Evolutionary conservation across 345 rosid genomes (phyloP).

Genomic region (Erysimum cheiranthoides): DNA sequence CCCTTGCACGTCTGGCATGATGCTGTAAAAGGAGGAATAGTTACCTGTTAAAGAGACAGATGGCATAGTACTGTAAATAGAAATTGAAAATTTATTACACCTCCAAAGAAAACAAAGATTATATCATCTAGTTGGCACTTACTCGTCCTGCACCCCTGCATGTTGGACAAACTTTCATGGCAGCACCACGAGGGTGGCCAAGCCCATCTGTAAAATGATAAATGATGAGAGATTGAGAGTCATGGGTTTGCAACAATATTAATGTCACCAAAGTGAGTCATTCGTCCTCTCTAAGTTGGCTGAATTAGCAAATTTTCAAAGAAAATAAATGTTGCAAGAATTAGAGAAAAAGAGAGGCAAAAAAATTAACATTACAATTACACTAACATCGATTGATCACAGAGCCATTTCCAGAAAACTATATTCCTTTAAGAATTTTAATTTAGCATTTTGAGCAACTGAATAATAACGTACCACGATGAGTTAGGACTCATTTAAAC

Average conservation of each 20-base stretch:
- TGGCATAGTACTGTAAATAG: constrained; percentile 29
- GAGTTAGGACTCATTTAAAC: constrained; percentile 18
- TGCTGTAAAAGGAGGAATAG: constrained; percentile 92
- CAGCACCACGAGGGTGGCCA: constrained; percentile 74
- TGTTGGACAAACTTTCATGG: constrained; percentile 63
- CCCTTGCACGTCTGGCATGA: constrained; percentile 82
- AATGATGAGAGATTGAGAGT: constrained; percentile 23
- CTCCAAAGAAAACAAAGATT: constrained; percentile 21
- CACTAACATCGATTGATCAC: constrained; percentile 1
- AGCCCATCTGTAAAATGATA: constrained; percentile 66
- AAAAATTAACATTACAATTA: neutral
- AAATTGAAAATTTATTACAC: neutral
- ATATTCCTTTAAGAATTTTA: neutral
- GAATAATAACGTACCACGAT: constrained; percentile 18
- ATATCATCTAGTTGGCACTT: constrained; percentile 50
- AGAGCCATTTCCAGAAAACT: constrained; percentile 22
- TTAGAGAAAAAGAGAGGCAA: neutral
- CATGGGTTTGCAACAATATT: constrained; percentile 25
- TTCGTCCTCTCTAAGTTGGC: constrained; percentile 14
- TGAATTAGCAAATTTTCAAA: constrained; percentile 8
- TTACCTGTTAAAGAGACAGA: constrained; percentile 60
- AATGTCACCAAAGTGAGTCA: constrained; percentile 17
- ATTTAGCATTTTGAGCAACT: constrained; percentile 19
- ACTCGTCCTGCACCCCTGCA: constrained; percentile 91
- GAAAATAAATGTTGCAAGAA: constrained; percentile 17